Percentiles rank a stretch among this genome's conserved stretches.
phyloP scores from a whole-genome alignment of 2,329 filamentous ascomycete species.

The Penicillium sclerotiorum region DNA sequence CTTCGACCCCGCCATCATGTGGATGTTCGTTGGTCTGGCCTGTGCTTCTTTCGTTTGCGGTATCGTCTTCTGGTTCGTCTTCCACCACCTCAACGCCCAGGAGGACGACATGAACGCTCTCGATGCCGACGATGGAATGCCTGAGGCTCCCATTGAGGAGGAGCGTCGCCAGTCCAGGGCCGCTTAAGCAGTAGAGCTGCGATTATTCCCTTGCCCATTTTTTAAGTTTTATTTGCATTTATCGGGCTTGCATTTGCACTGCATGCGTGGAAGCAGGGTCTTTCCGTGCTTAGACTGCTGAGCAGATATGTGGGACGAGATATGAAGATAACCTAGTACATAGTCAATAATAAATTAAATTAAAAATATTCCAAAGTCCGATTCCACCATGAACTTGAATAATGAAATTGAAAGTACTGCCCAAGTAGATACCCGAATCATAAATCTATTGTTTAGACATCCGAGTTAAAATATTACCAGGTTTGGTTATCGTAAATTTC shows the following conservation, averaged over 20 bases:
- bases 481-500: too few relatives aligned
- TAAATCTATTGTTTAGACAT: too few relatives aligned
- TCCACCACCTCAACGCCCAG: conserved; percentile 51
- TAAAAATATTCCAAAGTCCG: too few relatives aligned
- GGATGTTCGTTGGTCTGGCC: conserved; percentile 66
- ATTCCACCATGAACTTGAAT: too few relatives aligned
- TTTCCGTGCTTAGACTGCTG: conserved; percentile 21
- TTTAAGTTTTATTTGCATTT: conserved; percentile 2
- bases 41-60: conserved; percentile 53
- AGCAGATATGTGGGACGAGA: conserved; percentile 23
- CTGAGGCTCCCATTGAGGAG: conserved; percentile 21
- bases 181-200: conserved; percentile 17
- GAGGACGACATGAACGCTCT: conserved; percentile 56
- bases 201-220: too few relatives aligned
- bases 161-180: conserved; percentile 15
- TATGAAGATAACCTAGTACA: conserved; percentile 16
- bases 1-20: conserved; percentile 66
- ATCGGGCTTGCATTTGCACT: conserved; percentile 4
- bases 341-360: not conserved
- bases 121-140: conserved; percentile 39
- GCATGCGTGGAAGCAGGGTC: conserved; percentile 11
- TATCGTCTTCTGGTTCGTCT: conserved; percentile 57
- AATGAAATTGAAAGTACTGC: too few relatives aligned
- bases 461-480: too few relatives aligned
- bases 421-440: too few relatives aligned